Base-by-base conservation (phyloP, 805 yeast genomes). In the Hyphopichia homilentoma region DNA sequence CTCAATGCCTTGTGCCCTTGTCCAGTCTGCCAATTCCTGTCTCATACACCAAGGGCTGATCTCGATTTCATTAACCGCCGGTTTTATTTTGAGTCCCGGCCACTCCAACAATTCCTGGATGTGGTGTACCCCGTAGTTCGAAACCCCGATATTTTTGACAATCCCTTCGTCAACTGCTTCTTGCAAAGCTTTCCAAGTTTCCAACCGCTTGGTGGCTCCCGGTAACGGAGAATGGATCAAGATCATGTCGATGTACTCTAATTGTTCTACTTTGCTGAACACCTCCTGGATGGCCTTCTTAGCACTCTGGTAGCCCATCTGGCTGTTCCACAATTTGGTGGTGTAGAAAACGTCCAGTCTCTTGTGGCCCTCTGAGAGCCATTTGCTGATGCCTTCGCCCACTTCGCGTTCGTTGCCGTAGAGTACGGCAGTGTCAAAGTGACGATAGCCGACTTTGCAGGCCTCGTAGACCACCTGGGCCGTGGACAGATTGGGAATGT, bases 361-460 rank as follows among this genome's bases (percentile, higher is more conserved):
- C 14, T 41, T 32, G 6, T 51, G 36, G 29, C 57, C 56, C 19
- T 64, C 63, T 3, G 50, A 33, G 3, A 72, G 27, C 65, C 70
- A 72, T 24, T 57, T 41, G 7, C 33, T 40, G 32, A 81, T 73
- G 4, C 81, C 93, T 32, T 68, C 64, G 20, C 94, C 88, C 9
- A 81, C 81, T 41, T 73, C 78, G 12, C 56, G 65, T 54, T 85
- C 95, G 50, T 80, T 81, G 2, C 73, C 73, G 53, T 84, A 84
- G 38, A 70, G 67, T 52, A 75, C 75, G 3, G 93, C 93, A 7
- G 88, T 77, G 54, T 84, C 94, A 44, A 84, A 79, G 51, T 79
- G 86, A 40, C 80, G 70, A 54, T 80, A 79, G 7, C 89, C 89
- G 6, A 67, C 62, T 48, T 75, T 67, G 38, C 81, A 61, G 9